Percentiles rank a stretch among this genome's conserved stretches.
Evolutionary conservation across 2,329 filamentous ascomycete species (phyloP).

Genomic region (Xylariaceae sp.): DNA sequence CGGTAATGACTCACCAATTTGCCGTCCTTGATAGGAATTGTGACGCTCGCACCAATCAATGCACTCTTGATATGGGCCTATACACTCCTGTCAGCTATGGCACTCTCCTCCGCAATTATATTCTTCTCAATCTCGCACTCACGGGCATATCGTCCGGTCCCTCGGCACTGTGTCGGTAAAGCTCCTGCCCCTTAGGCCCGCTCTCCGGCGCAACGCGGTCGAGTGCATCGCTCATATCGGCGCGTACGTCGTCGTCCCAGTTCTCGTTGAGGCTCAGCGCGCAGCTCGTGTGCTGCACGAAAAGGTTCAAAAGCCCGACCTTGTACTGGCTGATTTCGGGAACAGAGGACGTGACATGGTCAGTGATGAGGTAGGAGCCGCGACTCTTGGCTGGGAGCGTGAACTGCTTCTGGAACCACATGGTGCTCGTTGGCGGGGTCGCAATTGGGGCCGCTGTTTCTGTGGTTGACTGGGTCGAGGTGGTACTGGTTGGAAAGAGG

Average conservation of each 20-base stretch:
- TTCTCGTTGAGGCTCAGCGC: conserved; percentile 93
- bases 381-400: conserved; percentile 70
- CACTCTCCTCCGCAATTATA: conserved; percentile 36
- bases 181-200: conserved; percentile 64
- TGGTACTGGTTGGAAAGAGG: conserved; percentile 19
- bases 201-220: conserved; percentile 80
- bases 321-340: conserved; percentile 83
- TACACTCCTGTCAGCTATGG: conserved; percentile 43
- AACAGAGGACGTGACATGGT: conserved; percentile 63
- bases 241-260: conserved; percentile 75
- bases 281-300: conserved; percentile 93
- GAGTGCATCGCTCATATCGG: conserved; percentile 90
- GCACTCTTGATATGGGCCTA: conserved; percentile 91
- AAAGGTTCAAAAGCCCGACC: conserved; percentile 80
- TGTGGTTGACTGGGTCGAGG: conserved; percentile 3
- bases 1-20: conserved; percentile 51
- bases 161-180: conserved; percentile 87
- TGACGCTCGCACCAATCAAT: conserved; percentile 82
- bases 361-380: conserved; percentile 86
- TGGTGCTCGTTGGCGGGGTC: conserved; percentile 38
- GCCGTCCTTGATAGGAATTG: conserved; percentile 85
- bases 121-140: conserved; percentile 25
- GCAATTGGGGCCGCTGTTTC: conserved; percentile 11
- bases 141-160: conserved; percentile 93
- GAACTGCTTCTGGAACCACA: conserved; percentile 83